phyloP scores from a whole-genome alignment of 2,329 filamentous ascomycete genomes.

The Dryadomyces sulphureus region DNA sequence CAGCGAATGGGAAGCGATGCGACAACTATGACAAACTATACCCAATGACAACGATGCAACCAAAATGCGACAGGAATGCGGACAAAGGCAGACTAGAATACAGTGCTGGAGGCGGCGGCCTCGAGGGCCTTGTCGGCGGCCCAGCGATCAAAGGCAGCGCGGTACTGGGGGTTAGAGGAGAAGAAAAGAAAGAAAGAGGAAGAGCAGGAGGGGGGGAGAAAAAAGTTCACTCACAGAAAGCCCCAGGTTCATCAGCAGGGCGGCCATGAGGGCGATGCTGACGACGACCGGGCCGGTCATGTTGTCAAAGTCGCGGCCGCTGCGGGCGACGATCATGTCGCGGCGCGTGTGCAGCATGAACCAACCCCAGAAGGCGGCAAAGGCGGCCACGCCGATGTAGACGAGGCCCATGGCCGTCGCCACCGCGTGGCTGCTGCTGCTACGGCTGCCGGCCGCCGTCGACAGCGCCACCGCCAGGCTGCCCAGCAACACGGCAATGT shows the following conservation, averaged over 20 bases:
- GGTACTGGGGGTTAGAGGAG: conserved; percentile 6
- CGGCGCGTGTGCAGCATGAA: conserved; percentile 62
- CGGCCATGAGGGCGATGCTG: conserved; percentile 61
- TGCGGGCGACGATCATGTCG: conserved; percentile 68
- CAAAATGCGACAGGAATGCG: too few species aligned
- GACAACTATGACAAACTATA: too few species aligned
- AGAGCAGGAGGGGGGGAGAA: neutral
- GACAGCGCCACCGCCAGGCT: conserved; percentile 73
- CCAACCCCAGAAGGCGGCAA: conserved; percentile 80
- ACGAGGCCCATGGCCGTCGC: conserved; percentile 67
- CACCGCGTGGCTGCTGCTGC: conserved; percentile 47
- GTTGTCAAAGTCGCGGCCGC: conserved; percentile 88
- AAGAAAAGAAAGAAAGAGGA: neutral
- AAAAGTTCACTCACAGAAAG: conserved; percentile 50
- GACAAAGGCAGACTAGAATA: too few species aligned
- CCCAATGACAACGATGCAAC: too few species aligned
- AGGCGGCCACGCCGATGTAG: conserved; percentile 69
- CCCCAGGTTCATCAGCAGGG: conserved; percentile 73
- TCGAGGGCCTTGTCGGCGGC: neutral
- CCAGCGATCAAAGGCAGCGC: conserved; percentile 11
- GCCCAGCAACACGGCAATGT: conserved; percentile 78
- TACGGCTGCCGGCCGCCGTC: conserved; percentile 51
- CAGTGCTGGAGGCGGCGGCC: too few species aligned
- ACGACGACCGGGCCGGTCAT: conserved; percentile 72
- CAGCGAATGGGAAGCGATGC: too few species aligned